These are phyloP conservation scores for Plasmodiophora brassicae DNA, from an alignment of 208 protist species.

Conservation along the genomic window DNA sequence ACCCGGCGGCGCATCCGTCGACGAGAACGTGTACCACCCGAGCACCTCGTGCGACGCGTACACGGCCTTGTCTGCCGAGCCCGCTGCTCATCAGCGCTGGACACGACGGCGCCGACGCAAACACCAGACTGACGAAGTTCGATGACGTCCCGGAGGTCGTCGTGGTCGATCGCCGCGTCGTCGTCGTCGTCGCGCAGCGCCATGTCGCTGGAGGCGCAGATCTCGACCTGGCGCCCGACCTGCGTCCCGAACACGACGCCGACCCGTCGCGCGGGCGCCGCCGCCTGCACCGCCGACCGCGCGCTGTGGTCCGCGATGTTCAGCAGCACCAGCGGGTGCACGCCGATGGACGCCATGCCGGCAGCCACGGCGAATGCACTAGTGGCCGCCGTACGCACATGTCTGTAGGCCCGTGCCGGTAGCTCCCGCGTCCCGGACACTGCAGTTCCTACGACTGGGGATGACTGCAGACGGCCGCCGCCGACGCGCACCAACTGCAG, in stretches of 20 bases:
- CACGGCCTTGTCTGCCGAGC: background rate
- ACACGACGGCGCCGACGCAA: background rate
- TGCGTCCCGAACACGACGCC: constrained; percentile 15
- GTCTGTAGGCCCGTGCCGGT: no score
- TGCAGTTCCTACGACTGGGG: no score
- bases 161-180: background rate
- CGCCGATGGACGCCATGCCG: background rate
- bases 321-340: background rate
- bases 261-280: background rate
- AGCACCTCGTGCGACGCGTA: background rate
- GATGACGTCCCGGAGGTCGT: background rate
- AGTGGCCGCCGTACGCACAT: no score
- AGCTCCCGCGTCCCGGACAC: no score
- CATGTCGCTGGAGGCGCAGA: background rate
- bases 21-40: background rate
- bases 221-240: background rate
- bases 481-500: no score
- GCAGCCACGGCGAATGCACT: no score
- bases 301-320: background rate
- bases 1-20: background rate
- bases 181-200: no score
- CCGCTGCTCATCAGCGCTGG: background rate
- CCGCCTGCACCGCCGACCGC: background rate
- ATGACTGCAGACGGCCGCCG: no score
- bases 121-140: background rate